phyloP scores from a whole-genome alignment of 345 rosid species.

The Lepidium africanum region DNA sequence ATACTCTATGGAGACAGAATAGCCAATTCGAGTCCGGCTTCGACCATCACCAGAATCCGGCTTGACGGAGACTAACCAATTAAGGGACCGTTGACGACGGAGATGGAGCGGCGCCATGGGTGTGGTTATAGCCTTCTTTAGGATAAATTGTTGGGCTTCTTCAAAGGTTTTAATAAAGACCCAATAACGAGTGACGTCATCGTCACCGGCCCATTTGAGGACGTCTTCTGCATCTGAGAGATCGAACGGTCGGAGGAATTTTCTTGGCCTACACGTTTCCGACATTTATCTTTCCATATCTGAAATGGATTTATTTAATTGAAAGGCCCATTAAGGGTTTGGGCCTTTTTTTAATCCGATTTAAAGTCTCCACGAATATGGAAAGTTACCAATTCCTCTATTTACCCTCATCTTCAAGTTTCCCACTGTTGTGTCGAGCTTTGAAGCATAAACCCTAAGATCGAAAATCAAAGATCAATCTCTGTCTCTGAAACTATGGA shows the following conservation, averaged over 20 bases:
- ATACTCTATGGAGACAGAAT: neutral
- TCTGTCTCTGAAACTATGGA: conserved; percentile 35
- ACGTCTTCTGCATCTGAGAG: conserved; percentile 12
- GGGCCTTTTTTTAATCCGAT: neutral
- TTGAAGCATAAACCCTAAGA: conserved; percentile 18
- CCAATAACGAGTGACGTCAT: conserved; percentile 22
- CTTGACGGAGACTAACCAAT: conserved; percentile 17
- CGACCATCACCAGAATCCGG: neutral
- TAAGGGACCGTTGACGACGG: neutral
- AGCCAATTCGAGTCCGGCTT: conserved; percentile 1
- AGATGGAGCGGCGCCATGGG: conserved; percentile 16
- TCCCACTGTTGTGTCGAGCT: neutral
- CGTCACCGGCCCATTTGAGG: conserved; percentile 18
- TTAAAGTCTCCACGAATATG: neutral
- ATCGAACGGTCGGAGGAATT: conserved; percentile 8
- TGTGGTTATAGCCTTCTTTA: conserved; percentile 18
- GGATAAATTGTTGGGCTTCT: conserved; percentile 16
- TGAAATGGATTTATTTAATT: neutral
- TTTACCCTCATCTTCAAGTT: neutral
- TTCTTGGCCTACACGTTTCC: neutral
- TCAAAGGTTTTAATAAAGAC: conserved; percentile 1
- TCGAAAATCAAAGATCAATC: neutral
- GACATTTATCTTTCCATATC: too few relatives aligned
- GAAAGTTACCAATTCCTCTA: neutral
- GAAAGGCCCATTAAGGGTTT: neutral